Evolutionary conservation across 2,329 filamentous ascomycete species (phyloP), one percentile per base, ranked within the genome.

Genomic region (Xylaria sp.): DNA sequence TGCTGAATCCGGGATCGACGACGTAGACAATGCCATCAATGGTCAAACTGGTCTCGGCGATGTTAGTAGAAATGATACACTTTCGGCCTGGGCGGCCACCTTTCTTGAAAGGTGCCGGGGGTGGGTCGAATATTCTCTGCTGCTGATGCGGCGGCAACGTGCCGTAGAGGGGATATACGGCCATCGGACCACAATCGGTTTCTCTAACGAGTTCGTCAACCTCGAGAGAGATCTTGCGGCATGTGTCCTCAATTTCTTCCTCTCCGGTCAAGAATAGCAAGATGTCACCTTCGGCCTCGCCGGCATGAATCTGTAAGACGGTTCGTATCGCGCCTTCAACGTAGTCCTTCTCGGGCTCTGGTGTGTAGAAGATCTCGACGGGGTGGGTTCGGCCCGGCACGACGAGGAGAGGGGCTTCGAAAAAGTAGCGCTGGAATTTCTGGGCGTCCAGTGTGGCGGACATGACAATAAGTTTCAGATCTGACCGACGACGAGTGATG

Each of bases 1-100:
- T 99, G 80, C 93, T 97, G 81, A 99, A 99, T 35, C 95, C 95
- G 2, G 95, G 94, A 73, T 99, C 95, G n/a, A 99, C 94, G 33
- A 99, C 95, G 73, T 97, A 99, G 35, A 99, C 95, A 66, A 99
- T 99, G 75, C 95, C 95, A 74, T 99, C 95, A 63, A 99, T 99
- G 47, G 95, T 99, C 78, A 99, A 86, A 72, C 90, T 94, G 0
- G 95, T 99, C 81, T 99, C 95, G 44, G 95, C 95, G 77, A 99
- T 99, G 77, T 99, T 99, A 68, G 95, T 99, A 9, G 93, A 92
- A 29, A 99, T 85, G 70, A 99, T 96, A 74, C 89, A 89, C 78
- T 99, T 99, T 64, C 95, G 86, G n/a, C 95, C 95, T 0, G 95
- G 91, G 21, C 89, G 85, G 37, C 94, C 94, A 57, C 91, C 92